phyloP scores from a whole-genome alignment of 2,329 filamentous ascomycete genomes.

The Trichoderma hamatum region DNA sequence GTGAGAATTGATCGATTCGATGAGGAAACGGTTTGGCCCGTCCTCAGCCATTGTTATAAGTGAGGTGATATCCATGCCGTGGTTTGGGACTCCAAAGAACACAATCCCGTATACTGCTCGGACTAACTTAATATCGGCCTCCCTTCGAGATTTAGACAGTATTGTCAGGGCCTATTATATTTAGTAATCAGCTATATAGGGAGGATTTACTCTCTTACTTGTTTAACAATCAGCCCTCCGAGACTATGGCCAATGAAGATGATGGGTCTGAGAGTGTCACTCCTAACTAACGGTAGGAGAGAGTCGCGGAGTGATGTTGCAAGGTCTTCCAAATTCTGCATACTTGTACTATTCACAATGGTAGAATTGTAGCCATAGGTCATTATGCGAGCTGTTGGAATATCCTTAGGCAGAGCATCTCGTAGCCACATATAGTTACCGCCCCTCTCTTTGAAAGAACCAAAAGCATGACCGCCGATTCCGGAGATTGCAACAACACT shows the following conservation, averaged over 20 bases:
- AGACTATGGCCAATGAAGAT: slow-evolving; percentile 28
- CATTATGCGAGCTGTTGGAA: slow-evolving; percentile 32
- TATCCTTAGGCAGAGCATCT: slow-evolving; percentile 26
- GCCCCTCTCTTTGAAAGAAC: slow-evolving; percentile 27
- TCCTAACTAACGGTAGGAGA: not conserved
- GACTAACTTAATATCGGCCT: not conserved
- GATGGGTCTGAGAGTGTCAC: slow-evolving; percentile 6
- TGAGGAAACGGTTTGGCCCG: slow-evolving; percentile 27
- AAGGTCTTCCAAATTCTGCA: slow-evolving; percentile 21
- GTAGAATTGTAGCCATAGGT: slow-evolving; percentile 36
- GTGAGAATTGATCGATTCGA: slow-evolving; percentile 28
- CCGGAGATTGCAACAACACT: slow-evolving; percentile 30
- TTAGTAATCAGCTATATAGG: not conserved
- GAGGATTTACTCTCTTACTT: slow-evolving; percentile 17
- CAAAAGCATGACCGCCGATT: slow-evolving; percentile 24
- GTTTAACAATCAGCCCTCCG: slow-evolving; percentile 27
- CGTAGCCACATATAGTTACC: slow-evolving; percentile 26
- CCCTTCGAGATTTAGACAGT: not conserved
- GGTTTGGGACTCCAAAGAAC: slow-evolving; percentile 29
- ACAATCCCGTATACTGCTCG: slow-evolving; percentile 21
- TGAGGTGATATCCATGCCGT: slow-evolving; percentile 24
- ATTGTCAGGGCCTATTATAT: not conserved
- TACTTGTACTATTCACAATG: slow-evolving; percentile 29
- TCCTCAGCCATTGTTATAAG: slow-evolving; percentile 23
- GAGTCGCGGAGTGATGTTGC: not conserved